Percentiles rank a stretch among this genome's conserved stretches.
Conservation (phyloP, 768 basidiomycete genomes). For the Tricholoma saponaceum region DNA sequence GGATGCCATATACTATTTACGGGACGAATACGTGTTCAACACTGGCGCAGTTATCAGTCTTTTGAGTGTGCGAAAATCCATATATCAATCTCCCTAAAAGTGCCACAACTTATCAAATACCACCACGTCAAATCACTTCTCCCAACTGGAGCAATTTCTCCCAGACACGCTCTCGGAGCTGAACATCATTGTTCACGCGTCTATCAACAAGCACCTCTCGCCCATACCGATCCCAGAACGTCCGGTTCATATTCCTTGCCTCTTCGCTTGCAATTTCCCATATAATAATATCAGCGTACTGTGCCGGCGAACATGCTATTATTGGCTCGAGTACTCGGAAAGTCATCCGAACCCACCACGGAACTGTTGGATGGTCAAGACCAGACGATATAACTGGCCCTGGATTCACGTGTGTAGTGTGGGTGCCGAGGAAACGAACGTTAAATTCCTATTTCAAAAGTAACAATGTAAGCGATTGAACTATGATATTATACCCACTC, state of each 20-base stretch:
- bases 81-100: too few relatives aligned
- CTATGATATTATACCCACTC: neutral
- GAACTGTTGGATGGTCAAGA: neutral
- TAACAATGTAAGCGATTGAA: neutral
- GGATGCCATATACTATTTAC: too few relatives aligned
- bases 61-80: too few relatives aligned
- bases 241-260: neutral
- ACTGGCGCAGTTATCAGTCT: too few relatives aligned
- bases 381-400: neutral
- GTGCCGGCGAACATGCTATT: neutral
- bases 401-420: neutral
- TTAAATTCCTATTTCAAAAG: neutral
- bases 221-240: neutral
- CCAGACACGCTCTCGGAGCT: neutral
- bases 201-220: neutral
- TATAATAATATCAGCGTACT: neutral
- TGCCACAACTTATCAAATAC: too few relatives aligned
- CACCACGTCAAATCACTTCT: neutral
- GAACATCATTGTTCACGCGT: neutral
- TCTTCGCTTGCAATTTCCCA: neutral
- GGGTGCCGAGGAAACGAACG: neutral
- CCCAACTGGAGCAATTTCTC: neutral
- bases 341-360: neutral
- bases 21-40: too few relatives aligned
- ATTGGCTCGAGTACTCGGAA: neutral